Percentiles rank a stretch among this genome's conserved stretches.
Evolutionary conservation across 2,329 filamentous ascomycete genomes (phyloP).

Genomic region (Ascosphaera apis): DNA sequence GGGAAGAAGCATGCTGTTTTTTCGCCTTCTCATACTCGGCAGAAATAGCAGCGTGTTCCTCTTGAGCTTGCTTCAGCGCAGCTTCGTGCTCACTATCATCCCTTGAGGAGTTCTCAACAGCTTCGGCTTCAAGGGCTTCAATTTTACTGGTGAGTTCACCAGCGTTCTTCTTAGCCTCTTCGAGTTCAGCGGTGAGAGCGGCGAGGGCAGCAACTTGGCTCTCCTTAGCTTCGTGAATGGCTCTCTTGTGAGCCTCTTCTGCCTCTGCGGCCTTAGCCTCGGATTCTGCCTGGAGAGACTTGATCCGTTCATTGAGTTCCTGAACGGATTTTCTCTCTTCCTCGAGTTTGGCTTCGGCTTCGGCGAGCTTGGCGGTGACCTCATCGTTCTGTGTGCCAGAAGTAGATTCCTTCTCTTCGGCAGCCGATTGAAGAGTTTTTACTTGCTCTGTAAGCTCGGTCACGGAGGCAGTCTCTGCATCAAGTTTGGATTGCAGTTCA

Average conservation of each 20-base stretch:
- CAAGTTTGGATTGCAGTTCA: constrained; percentile 6
- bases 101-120: constrained; percentile 8
- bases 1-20: constrained; percentile 8
- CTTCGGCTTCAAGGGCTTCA: constrained; percentile 2
- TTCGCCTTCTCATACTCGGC: constrained; percentile 13
- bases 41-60: constrained; percentile 11
- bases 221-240: constrained; percentile 7
- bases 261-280: constrained; percentile 11
- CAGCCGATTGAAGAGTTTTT: background rate
- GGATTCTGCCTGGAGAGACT: constrained; percentile 6
- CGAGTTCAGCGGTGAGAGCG: constrained; percentile 10
- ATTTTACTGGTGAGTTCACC: constrained; percentile 7
- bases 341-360: constrained; percentile 5
- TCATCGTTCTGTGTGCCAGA: constrained; percentile 9
- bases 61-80: constrained; percentile 17
- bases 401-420: background rate
- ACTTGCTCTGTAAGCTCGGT: constrained; percentile 4
- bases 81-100: constrained; percentile 15
- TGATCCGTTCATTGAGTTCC: constrained; percentile 4
- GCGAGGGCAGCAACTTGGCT: constrained; percentile 12
- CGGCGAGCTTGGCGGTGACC: constrained; percentile 5
- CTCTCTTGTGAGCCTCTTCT: constrained; percentile 9
- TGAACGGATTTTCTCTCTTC: constrained; percentile 2
- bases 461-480: constrained; percentile 3
- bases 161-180: constrained; percentile 9